Percentiles rank a stretch among this genome's conserved stretches.
Evolutionary conservation across 805 yeast genomes (phyloP).

Genomic region (Candida peoriensis): DNA sequence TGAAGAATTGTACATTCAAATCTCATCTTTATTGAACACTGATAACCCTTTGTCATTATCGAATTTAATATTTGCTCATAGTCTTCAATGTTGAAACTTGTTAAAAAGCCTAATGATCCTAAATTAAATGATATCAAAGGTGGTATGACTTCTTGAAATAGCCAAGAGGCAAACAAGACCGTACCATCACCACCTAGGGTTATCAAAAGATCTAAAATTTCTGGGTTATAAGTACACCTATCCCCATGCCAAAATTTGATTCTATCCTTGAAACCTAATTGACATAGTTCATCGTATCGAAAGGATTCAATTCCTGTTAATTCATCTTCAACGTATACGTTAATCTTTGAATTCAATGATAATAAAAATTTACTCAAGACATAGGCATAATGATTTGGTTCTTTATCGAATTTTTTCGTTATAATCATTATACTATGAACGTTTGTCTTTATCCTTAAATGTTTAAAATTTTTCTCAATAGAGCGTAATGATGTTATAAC

Average conservation of each 20-base stretch:
- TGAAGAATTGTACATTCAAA: slow-evolving; percentile 39
- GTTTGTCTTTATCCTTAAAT: slow-evolving; percentile 24
- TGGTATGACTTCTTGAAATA: slow-evolving; percentile 56
- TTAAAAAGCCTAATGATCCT: slow-evolving; percentile 61
- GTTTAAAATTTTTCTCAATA: slow-evolving; percentile 25
- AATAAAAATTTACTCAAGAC: slow-evolving; percentile 19
- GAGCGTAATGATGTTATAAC: slow-evolving; percentile 26
- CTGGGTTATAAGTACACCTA: slow-evolving; percentile 24
- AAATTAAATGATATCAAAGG: slow-evolving; percentile 61
- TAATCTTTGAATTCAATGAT: slow-evolving; percentile 12
- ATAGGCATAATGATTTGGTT: slow-evolving; percentile 26
- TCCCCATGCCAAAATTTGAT: slow-evolving; percentile 23
- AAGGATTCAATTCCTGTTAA: slow-evolving; percentile 8
- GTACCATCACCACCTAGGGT: slow-evolving; percentile 76
- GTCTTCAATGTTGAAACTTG: slow-evolving; percentile 45
- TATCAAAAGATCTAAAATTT: slow-evolving; percentile 48
- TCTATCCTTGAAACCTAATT: slow-evolving; percentile 7
- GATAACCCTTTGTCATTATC: slow-evolving; percentile 38
- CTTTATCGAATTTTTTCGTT: slow-evolving; percentile 27
- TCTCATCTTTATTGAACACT: slow-evolving; percentile 44
- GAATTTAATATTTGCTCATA: slow-evolving; percentile 30
- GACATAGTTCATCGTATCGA: slow-evolving; percentile 7
- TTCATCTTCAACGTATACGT: slow-evolving; percentile 19
- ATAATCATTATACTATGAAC: slow-evolving; percentile 24
- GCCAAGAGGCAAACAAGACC: slow-evolving; percentile 56